Conservation (phyloP, 768 basidiomycete species). For the Auriscalpium vulgare region DNA sequence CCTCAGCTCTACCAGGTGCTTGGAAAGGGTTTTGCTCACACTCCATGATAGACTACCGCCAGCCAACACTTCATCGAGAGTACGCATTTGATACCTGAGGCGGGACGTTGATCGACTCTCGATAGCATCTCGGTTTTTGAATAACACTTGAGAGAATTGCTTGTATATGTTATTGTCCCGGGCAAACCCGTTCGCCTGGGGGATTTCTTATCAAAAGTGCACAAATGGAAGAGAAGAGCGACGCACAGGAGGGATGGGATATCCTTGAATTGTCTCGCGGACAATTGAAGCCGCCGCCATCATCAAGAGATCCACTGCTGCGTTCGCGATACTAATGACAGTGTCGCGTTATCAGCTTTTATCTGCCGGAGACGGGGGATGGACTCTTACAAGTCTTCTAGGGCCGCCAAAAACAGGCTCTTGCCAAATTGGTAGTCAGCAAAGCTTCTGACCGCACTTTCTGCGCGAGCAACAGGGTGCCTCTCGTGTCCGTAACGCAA, state of each 20-base stretch:
- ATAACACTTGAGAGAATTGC: constrained; percentile 44
- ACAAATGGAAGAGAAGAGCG: not conserved
- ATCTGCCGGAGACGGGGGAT: not conserved
- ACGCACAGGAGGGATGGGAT: constrained; percentile 61
- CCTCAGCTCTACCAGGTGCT: too few relatives aligned
- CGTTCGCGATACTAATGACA: constrained; percentile 69
- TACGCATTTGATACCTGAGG: constrained; percentile 63
- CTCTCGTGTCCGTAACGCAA: constrained; percentile 60
- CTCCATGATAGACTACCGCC: constrained; percentile 41
- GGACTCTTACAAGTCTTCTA: constrained; percentile 78
- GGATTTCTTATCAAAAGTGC: not conserved
- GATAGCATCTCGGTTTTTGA: constrained; percentile 32
- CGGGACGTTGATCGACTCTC: constrained; percentile 42
- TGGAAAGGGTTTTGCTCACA: constrained; percentile 38
- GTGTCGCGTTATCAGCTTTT: not conserved
- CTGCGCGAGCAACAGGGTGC: constrained; percentile 70
- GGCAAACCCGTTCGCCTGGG: constrained; percentile 81
- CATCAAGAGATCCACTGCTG: constrained; percentile 75
- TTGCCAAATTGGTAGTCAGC: constrained; percentile 81
- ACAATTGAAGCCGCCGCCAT: constrained; percentile 75
- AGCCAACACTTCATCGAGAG: constrained; percentile 31
- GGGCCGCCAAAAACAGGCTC: constrained; percentile 65
- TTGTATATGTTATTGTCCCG: constrained; percentile 83
- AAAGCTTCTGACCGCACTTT: constrained; percentile 73
- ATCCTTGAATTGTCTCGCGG: constrained; percentile 47